These are phyloP conservation scores for Russula compacta DNA, from an alignment of 768 basidiomycete genomes.

Conservation along the genomic window DNA sequence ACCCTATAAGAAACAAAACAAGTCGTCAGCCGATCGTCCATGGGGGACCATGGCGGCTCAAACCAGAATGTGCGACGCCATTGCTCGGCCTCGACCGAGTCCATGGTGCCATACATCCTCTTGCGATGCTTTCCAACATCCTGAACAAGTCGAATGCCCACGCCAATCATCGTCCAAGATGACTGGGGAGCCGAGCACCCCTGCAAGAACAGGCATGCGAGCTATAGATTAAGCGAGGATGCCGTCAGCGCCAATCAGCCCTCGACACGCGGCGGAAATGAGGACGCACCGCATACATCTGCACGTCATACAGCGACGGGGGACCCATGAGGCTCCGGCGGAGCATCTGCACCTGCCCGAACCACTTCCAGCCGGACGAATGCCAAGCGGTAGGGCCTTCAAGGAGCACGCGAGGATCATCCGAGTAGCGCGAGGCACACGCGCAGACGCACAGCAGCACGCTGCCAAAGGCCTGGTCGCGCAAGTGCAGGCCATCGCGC, in stretches of 20 bases:
- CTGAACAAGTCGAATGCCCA: slow-evolving; percentile 63
- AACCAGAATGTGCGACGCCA: slow-evolving; percentile 68
- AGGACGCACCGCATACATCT: slow-evolving; percentile 48
- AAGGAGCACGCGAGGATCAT: slow-evolving; percentile 40
- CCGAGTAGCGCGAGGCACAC: slow-evolving; percentile 39
- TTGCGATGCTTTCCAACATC: slow-evolving; percentile 68
- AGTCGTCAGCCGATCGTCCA: neutral
- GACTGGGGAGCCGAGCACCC: slow-evolving; percentile 41
- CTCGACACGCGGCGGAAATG: slow-evolving; percentile 23
- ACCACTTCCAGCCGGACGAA: slow-evolving; percentile 40
- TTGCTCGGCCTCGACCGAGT: slow-evolving; percentile 53
- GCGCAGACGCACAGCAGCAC: slow-evolving; percentile 46
- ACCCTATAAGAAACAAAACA: slow-evolving; percentile 30
- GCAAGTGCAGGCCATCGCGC: slow-evolving; percentile 31
- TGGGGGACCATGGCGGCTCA: neutral
- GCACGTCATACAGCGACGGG: slow-evolving; percentile 60
- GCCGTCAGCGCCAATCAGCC: slow-evolving; percentile 19
- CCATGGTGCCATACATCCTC: slow-evolving; percentile 31
- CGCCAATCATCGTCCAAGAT: slow-evolving; percentile 48
- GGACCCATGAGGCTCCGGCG: slow-evolving; percentile 47
- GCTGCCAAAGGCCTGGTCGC: slow-evolving; percentile 35
- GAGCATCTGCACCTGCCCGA: slow-evolving; percentile 51
- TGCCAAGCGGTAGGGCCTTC: slow-evolving; percentile 25
- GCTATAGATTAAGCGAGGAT: slow-evolving; percentile 23
- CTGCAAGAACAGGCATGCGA: slow-evolving; percentile 33